Base-by-base conservation (phyloP, 345 rosid species). In the Anastatica hierochuntica region DNA sequence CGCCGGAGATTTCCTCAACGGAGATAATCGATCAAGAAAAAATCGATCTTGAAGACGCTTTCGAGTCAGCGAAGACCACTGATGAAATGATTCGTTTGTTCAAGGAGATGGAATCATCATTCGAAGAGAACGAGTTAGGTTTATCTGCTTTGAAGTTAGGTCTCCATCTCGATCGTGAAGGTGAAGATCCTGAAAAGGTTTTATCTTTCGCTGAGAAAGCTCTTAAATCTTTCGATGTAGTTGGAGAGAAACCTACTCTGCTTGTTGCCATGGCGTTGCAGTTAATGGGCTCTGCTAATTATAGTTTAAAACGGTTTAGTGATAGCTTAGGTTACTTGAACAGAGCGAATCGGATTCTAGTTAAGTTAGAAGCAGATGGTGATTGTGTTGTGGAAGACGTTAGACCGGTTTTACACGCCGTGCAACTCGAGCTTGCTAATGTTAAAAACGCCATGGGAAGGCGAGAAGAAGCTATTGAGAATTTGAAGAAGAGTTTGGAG, bases 401-500 rank as follows among this genome's bases (percentile, higher is more conserved):
- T 38, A 70, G 77, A 62, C 86, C 97, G 0, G 80, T 88, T 60
- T 48, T 72, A 62, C 94, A 81, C 29, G 90, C 95, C 0, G 97
- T 88, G 70, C 77, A 83, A 33, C 86, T 83, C 15, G 94, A 78
- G 78, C 75, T 85, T 50, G 84, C 94, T 0, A 83, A 83, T 62
- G 97, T 80, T 31, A 85, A 92, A 70, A 81, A 88, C 0, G 95
- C 95, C 2, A 79, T 85, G 81, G 98, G 97, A 14, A 78, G 95
- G 68, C 56, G 94, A 53, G 98, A 92, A 63, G 98, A 88, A 71
- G 98, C 95, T 38, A 56, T 92, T 14, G 79, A 57, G 70, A 79
- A 85, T 75, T 72, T 81, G 52, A 76, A 74, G 64, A 81, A 78
- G 77, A 76, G 84, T 74, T 36, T 88, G 58, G 84, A 83, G 79